Conservation (phyloP, 306 rosid species). For the Potentilla sterilis region DNA sequence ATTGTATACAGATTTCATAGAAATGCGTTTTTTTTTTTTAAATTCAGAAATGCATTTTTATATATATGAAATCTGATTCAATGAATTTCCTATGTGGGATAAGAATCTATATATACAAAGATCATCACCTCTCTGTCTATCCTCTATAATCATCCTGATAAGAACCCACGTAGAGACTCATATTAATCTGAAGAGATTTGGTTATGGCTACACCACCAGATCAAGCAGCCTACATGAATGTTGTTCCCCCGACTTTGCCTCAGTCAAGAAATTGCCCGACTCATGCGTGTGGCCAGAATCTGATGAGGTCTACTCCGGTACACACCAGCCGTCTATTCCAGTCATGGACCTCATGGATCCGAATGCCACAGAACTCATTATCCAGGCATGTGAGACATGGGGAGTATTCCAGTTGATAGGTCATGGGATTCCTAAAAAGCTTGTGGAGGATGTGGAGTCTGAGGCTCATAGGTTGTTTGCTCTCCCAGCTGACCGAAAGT, state of each 20-base stretch:
- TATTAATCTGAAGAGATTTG: background rate
- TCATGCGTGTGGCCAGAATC: background rate
- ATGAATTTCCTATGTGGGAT: background rate
- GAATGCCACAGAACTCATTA: background rate
- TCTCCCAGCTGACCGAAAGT: background rate
- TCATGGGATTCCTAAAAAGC: background rate
- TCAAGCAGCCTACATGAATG: background rate
- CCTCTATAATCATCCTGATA: background rate
- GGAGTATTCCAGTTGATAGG: background rate
- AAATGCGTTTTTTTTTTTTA: background rate
- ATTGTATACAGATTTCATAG: background rate
- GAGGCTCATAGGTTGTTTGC: background rate
- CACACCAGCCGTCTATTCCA: background rate
- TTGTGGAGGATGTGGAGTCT: background rate
- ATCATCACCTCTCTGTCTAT: background rate
- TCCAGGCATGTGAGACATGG: conserved; percentile 1
- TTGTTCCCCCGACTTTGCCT: background rate
- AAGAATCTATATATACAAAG: background rate
- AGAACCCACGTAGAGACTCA: background rate
- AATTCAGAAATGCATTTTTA: background rate
- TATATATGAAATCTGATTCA: background rate
- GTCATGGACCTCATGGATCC: background rate
- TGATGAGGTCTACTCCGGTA: background rate
- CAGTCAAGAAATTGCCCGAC: background rate
- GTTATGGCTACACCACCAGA: conserved; percentile 13